Evolutionary conservation across 2,329 filamentous ascomycete genomes (phyloP), one percentile per base, ranked within the genome.

Genomic region (Aureobasidium melanogenum): DNA sequence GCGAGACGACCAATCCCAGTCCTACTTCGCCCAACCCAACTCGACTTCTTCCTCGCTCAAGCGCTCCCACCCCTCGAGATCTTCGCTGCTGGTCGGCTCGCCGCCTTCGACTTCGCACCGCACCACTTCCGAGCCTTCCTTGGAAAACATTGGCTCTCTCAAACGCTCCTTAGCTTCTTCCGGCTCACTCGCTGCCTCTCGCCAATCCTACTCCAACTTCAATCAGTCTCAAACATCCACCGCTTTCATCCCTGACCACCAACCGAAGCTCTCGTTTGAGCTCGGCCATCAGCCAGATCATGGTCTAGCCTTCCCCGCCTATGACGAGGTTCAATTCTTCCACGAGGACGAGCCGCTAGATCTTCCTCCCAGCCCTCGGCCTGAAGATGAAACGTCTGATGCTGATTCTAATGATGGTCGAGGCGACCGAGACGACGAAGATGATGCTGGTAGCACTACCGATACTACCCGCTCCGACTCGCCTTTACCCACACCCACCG

Each of bases 161-260:
- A 51, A 72, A 30, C 67, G 66, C 61, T 71, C 73, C 28, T 64
- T 72, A 57, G 67, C 69, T 56, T 71, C 74, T 48, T 67, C 66
- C 38, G 61, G 61, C 24, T 63, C 64, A 9, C 66, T 64, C 57
- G 54, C 54, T 38, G 67, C 67, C 63, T 61, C 68, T n/a, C 66
- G 66, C 48, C 52, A 66, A 22, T 72, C 71, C n/a, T 67, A 66
- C 24, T 64, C 65, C 54, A 65, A 67, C 48, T 67, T 71, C 38
- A 47, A 43, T 30, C 69, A 70, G 3, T 57, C 59, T 55, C 80
- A 69, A 5, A 62, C 61, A 57, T 80, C 69, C 61, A 79, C 80
- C 5, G 86, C 85, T 1, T 83, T 80, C 69, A 77, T 79, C 26
- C 87, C 86, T 2, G 88, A 85, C 3, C 82, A 85, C 5, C 80